Evolutionary conservation across 1,139 yeast genomes (phyloP), one percentile per base, ranked within the genome.

Genomic region (Chernovozyma sophiae-reginae): DNA sequence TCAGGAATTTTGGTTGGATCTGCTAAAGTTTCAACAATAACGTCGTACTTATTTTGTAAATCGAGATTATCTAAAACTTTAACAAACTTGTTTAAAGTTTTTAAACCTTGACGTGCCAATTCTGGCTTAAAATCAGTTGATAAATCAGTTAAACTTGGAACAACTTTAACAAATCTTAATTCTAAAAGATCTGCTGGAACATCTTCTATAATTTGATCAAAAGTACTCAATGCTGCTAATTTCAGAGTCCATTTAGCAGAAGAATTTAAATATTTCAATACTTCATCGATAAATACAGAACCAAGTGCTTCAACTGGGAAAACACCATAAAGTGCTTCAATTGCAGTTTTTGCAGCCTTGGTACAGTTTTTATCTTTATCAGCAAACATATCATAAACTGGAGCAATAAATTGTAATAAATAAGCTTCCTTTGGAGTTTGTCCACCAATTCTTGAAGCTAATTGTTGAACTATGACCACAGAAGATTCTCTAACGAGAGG

Each of bases 101-200:
- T 72, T 48, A 80, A 68, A 48, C 97, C 97, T 44, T 80, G 87
- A 53, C 85, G 83, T 30, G 97, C 87, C 43, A 92, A 74, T 65
- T 92, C 98, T 2, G 97, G 96, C 68, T 92, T 92, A 74, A 92
- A 87, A 62, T 92, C 98, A 42, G 95, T 92, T 48, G 96, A 79
- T 62, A 83, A 76, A 60, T 86, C 95, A 31, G 96, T 86, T 51
- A 92, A 73, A 7, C 85, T 76, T 19, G 98, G 98, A 20, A 92
- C 79, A 8, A 86, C 77, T 41, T 75, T 77, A 43, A 82, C 79
- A 61, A 92, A 90, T 48, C 81, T 79, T 55, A 82, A 63, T 62
- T 92, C 97, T 51, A 92, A 68, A 49, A 86, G 71, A 63, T 92
- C 97, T 31, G 84, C 79, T 37, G 97, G 95, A 33, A 85, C 81